phyloP scores from a whole-genome alignment of 768 basidiomycete genomes.

The Boletus reticulatus region DNA sequence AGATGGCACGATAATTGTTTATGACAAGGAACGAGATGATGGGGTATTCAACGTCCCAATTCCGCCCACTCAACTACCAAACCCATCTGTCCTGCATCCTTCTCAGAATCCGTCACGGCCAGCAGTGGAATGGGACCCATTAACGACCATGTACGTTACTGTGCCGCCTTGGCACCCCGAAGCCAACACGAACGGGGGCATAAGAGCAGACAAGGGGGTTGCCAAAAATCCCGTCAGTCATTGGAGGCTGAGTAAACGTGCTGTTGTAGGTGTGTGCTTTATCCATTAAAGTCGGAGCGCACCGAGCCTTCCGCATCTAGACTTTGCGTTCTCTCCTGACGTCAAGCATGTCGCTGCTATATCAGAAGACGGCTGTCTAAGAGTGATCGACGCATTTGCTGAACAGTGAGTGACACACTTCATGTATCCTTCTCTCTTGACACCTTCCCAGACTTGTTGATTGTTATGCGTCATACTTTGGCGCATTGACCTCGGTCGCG shows the following conservation, averaged over 20 bases:
- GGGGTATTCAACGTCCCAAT: slow-evolving; percentile 67
- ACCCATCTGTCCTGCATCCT: slow-evolving; percentile 26
- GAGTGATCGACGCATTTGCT: slow-evolving; percentile 84
- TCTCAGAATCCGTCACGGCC: slow-evolving; percentile 26
- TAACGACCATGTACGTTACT: slow-evolving; percentile 73
- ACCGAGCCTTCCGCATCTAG: slow-evolving; percentile 37
- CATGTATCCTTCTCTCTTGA: neutral
- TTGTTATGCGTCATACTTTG: slow-evolving; percentile 94
- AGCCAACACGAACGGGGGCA: slow-evolving; percentile 27
- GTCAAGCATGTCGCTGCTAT: slow-evolving; percentile 87
- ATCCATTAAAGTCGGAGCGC: neutral
- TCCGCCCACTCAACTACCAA: slow-evolving; percentile 36
- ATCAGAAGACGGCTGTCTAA: slow-evolving; percentile 87
- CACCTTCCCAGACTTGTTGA: slow-evolving; percentile 69
- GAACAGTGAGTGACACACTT: slow-evolving; percentile 61
- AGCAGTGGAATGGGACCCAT: slow-evolving; percentile 67
- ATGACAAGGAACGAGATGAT: slow-evolving; percentile 90
- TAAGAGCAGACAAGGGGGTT: slow-evolving; percentile 59
- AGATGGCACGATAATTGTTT: slow-evolving; percentile 86
- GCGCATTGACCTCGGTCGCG: slow-evolving; percentile 81
- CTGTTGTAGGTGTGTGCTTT: slow-evolving; percentile 62
- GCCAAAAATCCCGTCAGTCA: slow-evolving; percentile 89
- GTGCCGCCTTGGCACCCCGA: slow-evolving; percentile 86
- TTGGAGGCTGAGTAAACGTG: slow-evolving; percentile 74
- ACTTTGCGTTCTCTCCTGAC: slow-evolving; percentile 93